phyloP scores from a whole-genome alignment of 2,329 filamentous ascomycete genomes.

The Fusarium nisikadoi region DNA sequence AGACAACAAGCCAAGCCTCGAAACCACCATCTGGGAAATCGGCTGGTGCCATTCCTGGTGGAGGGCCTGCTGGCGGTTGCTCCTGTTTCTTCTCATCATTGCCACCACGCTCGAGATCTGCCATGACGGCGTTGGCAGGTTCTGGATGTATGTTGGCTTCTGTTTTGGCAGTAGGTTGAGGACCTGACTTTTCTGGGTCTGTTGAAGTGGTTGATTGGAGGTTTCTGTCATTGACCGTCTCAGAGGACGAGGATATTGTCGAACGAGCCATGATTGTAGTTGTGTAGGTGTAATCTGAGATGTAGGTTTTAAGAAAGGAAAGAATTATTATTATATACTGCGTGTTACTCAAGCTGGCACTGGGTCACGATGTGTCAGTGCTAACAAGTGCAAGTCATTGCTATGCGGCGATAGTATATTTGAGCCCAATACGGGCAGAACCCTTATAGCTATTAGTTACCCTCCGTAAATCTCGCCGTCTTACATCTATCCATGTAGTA shows the following conservation, averaged over 20 bases:
- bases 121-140: slow-evolving; percentile 43
- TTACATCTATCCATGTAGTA: not conserved
- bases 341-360: not conserved
- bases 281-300: not conserved
- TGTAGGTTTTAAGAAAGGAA: not conserved
- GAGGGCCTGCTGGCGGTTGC: slow-evolving; percentile 34
- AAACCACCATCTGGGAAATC: slow-evolving; percentile 69
- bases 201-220: slow-evolving; percentile 4
- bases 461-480: not conserved
- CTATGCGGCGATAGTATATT: not conserved
- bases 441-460: not conserved
- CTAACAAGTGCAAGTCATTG: not conserved
- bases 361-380: not conserved
- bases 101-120: slow-evolving; percentile 42
- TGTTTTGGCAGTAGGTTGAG: slow-evolving; percentile 20
- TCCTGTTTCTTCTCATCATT: slow-evolving; percentile 25
- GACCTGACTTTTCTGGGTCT: slow-evolving; percentile 23
- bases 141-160: slow-evolving; percentile 40
- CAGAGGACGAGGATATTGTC: slow-evolving; percentile 42
- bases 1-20: slow-evolving; percentile 67
- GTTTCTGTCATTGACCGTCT: slow-evolving; percentile 39
- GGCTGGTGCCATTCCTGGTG: slow-evolving; percentile 54
- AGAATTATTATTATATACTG: not conserved
- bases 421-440: not conserved
- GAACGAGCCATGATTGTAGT: slow-evolving; percentile 37